Conservation (phyloP, 176 grass and related monocot species). For the Carex parvula region DNA sequence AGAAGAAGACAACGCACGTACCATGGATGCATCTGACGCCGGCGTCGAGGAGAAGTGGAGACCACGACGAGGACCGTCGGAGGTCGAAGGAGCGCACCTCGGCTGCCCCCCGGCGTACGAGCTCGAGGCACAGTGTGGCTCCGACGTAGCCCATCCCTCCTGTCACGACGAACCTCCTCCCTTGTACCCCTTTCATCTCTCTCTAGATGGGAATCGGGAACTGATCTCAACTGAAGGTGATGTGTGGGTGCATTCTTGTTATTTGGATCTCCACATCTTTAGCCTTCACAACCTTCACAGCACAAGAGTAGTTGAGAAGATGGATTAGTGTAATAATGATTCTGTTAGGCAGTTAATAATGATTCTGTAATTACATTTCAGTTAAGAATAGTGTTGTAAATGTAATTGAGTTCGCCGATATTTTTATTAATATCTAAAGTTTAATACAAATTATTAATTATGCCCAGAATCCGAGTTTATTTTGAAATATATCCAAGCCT, state of each 20-base stretch:
- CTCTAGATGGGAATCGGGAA: not conserved
- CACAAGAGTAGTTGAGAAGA: too few species aligned
- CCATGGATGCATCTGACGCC: conserved; percentile 60
- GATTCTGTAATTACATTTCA: too few species aligned
- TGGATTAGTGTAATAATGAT: too few species aligned
- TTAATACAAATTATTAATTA: too few species aligned
- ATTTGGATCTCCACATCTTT: not conserved
- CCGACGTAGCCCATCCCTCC: conserved; percentile 80
- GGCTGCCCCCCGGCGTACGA: conserved; percentile 56
- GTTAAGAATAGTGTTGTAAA: too few species aligned
- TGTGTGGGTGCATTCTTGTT: not conserved
- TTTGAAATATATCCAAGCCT: too few species aligned
- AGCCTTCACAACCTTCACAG: too few species aligned
- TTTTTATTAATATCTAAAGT: too few species aligned
- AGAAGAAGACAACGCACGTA: not conserved
- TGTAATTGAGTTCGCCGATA: too few species aligned
- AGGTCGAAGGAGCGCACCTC: conserved; percentile 77
- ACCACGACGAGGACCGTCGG: conserved; percentile 51
- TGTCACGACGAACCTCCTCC: conserved; percentile 63
- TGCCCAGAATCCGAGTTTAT: too few species aligned
- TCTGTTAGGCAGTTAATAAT: too few species aligned
- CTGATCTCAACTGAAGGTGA: not conserved
- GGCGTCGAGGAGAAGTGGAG: conserved; percentile 38
- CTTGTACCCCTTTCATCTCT: conserved; percentile 73
- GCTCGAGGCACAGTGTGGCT: conserved; percentile 66